phyloP scores from a whole-genome alignment of 2,329 filamentous ascomycete species.

The Xylaria sp. region DNA sequence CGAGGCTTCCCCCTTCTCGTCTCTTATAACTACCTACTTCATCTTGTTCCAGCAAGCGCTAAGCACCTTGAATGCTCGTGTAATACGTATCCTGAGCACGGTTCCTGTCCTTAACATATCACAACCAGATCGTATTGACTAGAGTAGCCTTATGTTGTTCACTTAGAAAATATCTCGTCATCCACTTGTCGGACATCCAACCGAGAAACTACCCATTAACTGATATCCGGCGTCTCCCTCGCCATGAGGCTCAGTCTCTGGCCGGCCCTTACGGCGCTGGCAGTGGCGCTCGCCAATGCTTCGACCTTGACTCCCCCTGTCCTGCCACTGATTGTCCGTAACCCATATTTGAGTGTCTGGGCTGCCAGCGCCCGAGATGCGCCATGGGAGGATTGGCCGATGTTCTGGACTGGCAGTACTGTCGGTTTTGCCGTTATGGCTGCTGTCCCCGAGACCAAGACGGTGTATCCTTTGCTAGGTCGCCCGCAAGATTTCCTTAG shows the following conservation, averaged over 20 bases:
- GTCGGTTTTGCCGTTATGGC: conserved; percentile 56
- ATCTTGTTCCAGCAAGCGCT: conserved; percentile 2
- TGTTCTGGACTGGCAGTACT: conserved; percentile 71
- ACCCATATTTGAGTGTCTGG: conserved; percentile 64
- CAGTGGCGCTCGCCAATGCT: conserved; percentile 45
- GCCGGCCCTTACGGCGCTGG: conserved; percentile 35
- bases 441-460: conserved; percentile 44
- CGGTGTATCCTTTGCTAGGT: conserved; percentile 55
- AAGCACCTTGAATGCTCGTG: conserved; percentile 1
- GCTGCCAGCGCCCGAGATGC: conserved; percentile 68
- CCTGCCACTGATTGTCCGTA: conserved; percentile 60
- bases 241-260: conserved; percentile 36
- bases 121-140: conserved; percentile 4
- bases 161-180: neutral
- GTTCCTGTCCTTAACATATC: conserved; percentile 4
- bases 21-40: conserved; percentile 1
- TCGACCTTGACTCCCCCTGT: conserved; percentile 60
- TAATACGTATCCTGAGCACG: conserved; percentile 3
- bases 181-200: conserved; percentile 5
- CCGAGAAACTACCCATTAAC: conserved; percentile 15
- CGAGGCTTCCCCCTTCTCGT: neutral
- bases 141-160: conserved; percentile 5
- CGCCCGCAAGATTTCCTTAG: conserved; percentile 53
- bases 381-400: conserved; percentile 85
- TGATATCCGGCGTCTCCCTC: conserved; percentile 6